Evolutionary conservation across 352 stramenopile genomes (phyloP).

Genomic region (Phytophthora citrophthora): DNA sequence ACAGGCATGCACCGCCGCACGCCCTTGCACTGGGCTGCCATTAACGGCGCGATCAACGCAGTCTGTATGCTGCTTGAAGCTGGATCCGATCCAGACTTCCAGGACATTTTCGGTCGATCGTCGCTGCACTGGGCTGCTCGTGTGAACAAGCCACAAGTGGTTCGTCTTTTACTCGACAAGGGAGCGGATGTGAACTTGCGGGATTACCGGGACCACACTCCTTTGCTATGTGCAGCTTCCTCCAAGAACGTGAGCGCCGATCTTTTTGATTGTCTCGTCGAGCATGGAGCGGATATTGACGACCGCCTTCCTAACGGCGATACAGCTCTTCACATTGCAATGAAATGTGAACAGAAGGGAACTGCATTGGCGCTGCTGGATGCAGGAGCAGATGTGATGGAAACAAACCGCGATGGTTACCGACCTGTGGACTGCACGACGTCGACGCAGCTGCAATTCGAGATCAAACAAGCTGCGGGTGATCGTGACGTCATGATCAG

Average conservation of each 20-base stretch:
- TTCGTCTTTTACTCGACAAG: slow-evolving; percentile 54
- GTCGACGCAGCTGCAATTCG: slow-evolving; percentile 81
- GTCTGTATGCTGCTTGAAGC: slow-evolving; percentile 56
- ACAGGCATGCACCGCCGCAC: slow-evolving; percentile 70
- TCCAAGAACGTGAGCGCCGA: slow-evolving; percentile 56
- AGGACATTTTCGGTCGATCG: slow-evolving; percentile 64
- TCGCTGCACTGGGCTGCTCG: slow-evolving; percentile 75
- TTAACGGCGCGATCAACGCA: slow-evolving; percentile 52
- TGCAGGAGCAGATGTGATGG: slow-evolving; percentile 67
- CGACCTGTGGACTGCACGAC: slow-evolving; percentile 84
- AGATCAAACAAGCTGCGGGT: slow-evolving; percentile 79
- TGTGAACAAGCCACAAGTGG: slow-evolving; percentile 57
- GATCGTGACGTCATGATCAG: slow-evolving; percentile 90
- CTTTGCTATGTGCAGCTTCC: slow-evolving; percentile 68
- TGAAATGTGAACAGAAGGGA: slow-evolving; percentile 70
- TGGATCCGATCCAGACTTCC: slow-evolving; percentile 74
- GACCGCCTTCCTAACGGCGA: slow-evolving; percentile 71
- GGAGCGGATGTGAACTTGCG: slow-evolving; percentile 61
- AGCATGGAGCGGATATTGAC: slow-evolving; percentile 67
- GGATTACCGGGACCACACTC: slow-evolving; percentile 66
- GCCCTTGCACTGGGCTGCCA: slow-evolving; percentile 74
- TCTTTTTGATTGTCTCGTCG: slow-evolving; percentile 61
- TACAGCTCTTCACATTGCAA: slow-evolving; percentile 75
- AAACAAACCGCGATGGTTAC: slow-evolving; percentile 67
- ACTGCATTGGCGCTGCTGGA: slow-evolving; percentile 68